Conservation (phyloP, 129 eudicot genomes). For the Deinandra increscens region DNA sequence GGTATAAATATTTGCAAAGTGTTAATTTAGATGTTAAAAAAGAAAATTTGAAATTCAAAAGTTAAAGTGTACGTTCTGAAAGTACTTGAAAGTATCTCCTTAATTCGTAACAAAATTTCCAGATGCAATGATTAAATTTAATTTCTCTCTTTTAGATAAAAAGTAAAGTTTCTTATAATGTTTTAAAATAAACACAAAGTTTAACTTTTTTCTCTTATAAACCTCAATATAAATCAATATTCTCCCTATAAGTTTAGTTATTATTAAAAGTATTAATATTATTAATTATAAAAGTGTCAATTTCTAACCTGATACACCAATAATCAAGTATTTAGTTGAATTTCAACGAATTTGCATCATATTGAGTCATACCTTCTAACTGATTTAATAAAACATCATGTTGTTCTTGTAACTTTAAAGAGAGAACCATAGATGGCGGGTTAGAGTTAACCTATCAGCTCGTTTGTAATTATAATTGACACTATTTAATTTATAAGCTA, state of each 20-base stretch:
- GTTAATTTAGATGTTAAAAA: no score
- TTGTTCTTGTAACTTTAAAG: not conserved
- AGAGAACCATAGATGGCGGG: no score
- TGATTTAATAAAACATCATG: not conserved
- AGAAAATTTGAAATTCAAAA: not conserved
- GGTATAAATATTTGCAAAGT: no score
- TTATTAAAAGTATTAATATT: no score
- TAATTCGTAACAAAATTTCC: conserved; percentile 24
- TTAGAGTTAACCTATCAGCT: no score
- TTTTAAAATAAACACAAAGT: conserved; percentile 3
- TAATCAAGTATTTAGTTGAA: no score
- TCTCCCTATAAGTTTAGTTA: not conserved
- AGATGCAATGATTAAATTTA: conserved; percentile 8
- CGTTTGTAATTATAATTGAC: no score
- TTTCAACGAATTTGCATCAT: not conserved
- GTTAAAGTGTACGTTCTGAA: conserved; percentile 16
- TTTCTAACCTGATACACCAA: no score
- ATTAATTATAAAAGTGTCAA: no score
- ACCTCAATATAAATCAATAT: not conserved
- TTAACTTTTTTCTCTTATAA: conserved; percentile 4
- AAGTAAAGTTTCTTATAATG: not conserved
- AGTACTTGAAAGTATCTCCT: conserved; percentile 13
- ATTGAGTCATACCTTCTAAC: not conserved
- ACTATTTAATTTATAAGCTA: no score
- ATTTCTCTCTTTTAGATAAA: not conserved